Percentiles rank a stretch among this genome's conserved stretches.
phyloP scores from a whole-genome alignment of 805 yeast genomes.

The Sungouiella thailandica region DNA sequence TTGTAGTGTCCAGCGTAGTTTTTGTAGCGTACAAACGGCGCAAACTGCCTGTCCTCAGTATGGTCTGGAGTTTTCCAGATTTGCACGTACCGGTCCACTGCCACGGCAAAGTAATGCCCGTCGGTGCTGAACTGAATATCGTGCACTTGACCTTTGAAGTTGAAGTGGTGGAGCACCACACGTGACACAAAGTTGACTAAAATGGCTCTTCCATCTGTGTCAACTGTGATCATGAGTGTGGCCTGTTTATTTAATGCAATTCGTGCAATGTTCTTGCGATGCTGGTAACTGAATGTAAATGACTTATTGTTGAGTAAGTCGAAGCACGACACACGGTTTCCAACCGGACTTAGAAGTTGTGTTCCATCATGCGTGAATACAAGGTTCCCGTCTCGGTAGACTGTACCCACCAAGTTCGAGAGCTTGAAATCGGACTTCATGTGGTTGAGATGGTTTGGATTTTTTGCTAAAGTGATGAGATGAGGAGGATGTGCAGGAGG shows the following conservation, averaged over 20 bases:
- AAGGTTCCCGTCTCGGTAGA: constrained; percentile 88
- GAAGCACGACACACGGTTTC: constrained; percentile 85
- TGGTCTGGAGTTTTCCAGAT: constrained; percentile 89
- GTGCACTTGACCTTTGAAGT: constrained; percentile 73
- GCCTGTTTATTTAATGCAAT: constrained; percentile 82
- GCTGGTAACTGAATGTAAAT: constrained; percentile 88
- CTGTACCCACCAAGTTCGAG: constrained; percentile 89
- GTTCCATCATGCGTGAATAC: constrained; percentile 84
- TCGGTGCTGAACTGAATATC: constrained; percentile 84
- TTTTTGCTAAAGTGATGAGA: constrained; percentile 16
- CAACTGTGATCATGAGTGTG: constrained; percentile 75
- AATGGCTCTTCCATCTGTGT: constrained; percentile 89
- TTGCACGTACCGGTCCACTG: constrained; percentile 76
- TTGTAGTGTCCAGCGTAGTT: constrained; percentile 90
- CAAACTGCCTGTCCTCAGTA: constrained; percentile 84
- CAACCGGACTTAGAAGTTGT: constrained; percentile 82
- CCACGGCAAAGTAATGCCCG: constrained; percentile 83
- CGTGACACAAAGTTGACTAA: constrained; percentile 79
- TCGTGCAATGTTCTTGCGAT: constrained; percentile 73
- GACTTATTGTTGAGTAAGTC: constrained; percentile 81
- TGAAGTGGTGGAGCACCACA: constrained; percentile 88
- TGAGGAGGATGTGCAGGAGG: constrained; percentile 5
- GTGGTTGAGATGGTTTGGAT: constrained; percentile 5
- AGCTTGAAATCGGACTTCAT: constrained; percentile 91
- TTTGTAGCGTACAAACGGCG: constrained; percentile 89